Evolutionary conservation across 2,329 filamentous ascomycete species (phyloP).

Genomic region (Waltergamsia citrina): DNA sequence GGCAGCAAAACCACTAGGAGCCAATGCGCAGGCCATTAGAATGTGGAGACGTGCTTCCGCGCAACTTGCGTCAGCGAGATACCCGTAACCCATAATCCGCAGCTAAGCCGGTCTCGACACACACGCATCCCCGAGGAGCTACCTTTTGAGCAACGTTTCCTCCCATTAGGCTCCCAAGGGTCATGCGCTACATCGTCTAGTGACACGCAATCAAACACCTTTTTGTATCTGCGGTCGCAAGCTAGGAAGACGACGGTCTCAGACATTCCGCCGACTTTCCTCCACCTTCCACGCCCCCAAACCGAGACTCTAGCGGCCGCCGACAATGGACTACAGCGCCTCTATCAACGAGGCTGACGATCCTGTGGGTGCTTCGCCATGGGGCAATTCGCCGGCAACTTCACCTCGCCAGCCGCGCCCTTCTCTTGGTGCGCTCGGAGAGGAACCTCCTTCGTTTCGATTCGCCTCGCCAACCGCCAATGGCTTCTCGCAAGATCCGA

Average conservation of each 20-base stretch:
- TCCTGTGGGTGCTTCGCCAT: conserved; percentile 41
- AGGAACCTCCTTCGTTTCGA: conserved; percentile 32
- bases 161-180: too few relatives aligned
- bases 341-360: conserved; percentile 46
- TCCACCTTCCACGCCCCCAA: background rate
- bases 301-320: conserved; percentile 1
- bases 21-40: conserved; percentile 1
- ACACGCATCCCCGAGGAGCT: too few relatives aligned
- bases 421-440: conserved; percentile 29
- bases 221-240: background rate
- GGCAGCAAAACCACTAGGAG: background rate
- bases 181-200: background rate
- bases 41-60: conserved; percentile 4
- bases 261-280: too few relatives aligned
- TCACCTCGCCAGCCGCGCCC: conserved; percentile 38
- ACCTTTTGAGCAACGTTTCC: too few relatives aligned
- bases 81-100: too few relatives aligned
- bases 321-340: conserved; percentile 49
- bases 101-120: background rate
- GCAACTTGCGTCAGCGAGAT: conserved; percentile 17
- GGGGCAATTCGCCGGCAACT: conserved; percentile 43
- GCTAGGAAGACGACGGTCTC: background rate
- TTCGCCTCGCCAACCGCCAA: conserved; percentile 33
- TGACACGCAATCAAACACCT: background rate
- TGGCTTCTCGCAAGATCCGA: conserved; percentile 26